Evolutionary conservation across 1,284 basidiomycete species (phyloP), one percentile per base, ranked within the genome.

Genomic region (Rhodotorula sp.): DNA sequence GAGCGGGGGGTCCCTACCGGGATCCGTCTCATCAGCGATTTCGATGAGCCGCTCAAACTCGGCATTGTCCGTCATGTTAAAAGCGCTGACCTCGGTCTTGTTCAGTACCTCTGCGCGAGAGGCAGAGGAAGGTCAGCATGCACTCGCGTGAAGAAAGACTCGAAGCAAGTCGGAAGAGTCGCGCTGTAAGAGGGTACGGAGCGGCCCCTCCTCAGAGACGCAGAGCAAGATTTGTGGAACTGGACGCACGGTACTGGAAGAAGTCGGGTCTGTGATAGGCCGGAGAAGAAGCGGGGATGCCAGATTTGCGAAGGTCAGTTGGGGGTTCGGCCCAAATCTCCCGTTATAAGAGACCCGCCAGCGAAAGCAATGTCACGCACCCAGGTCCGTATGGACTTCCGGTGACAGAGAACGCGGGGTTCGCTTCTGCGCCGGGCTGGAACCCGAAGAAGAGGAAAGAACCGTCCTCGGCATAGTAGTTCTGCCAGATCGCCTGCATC

Each of bases 51-150:
- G 37, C 53, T 63, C 61, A 22, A 63, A 39, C 29, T 63, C 61
- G 19, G 48, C n/a, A 21, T 63, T 39, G 61, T 63, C 29, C 19
- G 53, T 51, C 6, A n/a, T 53, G 21, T 51, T 66, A 54, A 70
- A 76, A 32, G 34, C 3, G 36, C 58, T 34, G 13, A 50, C 37
- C 54, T 61, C 25, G 6, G 76, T 77, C 25, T 46, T n/a, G 64
- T 77, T 77, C 13, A 67, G 60, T 19, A 77, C 69, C 46, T 73
- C n/a, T n/a, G n/a, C n/a, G n/a, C n/a, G n/a, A n/a, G n/a, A n/a
- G n/a, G n/a, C n/a, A n/a, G n/a, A n/a, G n/a, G n/a, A n/a, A n/a
- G n/a, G n/a, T n/a, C n/a, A n/a, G n/a, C n/a, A n/a, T n/a, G n/a
- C n/a, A n/a, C n/a, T n/a, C n/a, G n/a, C n/a, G n/a, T n/a, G n/a